These are phyloP conservation scores for Stemphylium beticola DNA, from an alignment of 2,329 filamentous ascomycete species.

Conservation along the genomic window DNA sequence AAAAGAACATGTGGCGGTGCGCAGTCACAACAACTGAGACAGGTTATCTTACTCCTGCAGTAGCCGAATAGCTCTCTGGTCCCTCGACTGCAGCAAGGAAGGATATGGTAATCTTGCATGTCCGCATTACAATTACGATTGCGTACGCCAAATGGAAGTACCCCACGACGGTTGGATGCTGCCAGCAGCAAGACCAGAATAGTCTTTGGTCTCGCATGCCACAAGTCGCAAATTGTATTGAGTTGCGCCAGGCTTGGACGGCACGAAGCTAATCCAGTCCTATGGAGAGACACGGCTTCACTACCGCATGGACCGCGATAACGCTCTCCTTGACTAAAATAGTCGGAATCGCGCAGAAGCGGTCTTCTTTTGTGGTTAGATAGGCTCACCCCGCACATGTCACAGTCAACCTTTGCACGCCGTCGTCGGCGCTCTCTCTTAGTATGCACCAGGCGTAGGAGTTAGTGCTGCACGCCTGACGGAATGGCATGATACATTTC, in stretches of 20 bases:
- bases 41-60: conserved; percentile 10
- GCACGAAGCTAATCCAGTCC: background rate
- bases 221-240: conserved; percentile 1
- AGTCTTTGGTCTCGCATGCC: conserved; percentile 17
- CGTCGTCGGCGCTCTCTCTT: background rate
- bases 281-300: conserved; percentile 6
- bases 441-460: background rate
- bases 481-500: background rate
- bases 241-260: conserved; percentile 1
- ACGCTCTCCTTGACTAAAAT: conserved; percentile 22
- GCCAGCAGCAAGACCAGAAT: conserved; percentile 19
- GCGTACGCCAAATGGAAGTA: conserved; percentile 24
- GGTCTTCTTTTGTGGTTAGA: conserved; percentile 7
- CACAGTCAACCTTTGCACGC: conserved; percentile 3
- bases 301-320: conserved; percentile 4
- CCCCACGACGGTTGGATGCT: conserved; percentile 17
- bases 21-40: background rate
- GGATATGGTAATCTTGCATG: conserved; percentile 2
- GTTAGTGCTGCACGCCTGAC: conserved; percentile 13
- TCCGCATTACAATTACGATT: conserved; percentile 25
- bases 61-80: conserved; percentile 2
- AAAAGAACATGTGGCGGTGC: conserved; percentile 13
- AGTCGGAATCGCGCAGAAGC: conserved; percentile 9
- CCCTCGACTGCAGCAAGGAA: background rate
- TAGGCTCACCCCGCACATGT: conserved; percentile 25